phyloP scores from a whole-genome alignment of 1,284 basidiomycete genomes.

The Ceratobasidium sp. region DNA sequence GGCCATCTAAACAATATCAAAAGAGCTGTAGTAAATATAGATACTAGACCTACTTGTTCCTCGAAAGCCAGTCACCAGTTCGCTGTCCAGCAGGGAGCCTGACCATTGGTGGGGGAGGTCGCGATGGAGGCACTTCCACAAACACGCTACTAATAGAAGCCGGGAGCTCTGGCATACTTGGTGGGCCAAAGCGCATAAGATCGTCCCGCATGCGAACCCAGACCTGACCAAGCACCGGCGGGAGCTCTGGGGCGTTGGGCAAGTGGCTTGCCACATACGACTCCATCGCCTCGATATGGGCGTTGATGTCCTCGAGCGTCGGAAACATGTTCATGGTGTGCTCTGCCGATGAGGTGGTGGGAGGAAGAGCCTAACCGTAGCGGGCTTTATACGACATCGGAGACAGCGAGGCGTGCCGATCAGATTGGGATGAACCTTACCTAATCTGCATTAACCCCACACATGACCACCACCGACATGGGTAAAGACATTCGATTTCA shows the following conservation, averaged over 20 bases:
- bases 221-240: constrained; percentile 68
- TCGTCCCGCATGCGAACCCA: constrained; percentile 80
- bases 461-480: constrained; percentile 38
- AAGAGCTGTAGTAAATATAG: not conserved
- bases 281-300: constrained; percentile 76
- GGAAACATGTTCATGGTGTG: constrained; percentile 48
- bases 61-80: constrained; percentile 29
- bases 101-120: constrained; percentile 71
- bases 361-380: not conserved
- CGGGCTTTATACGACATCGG: constrained; percentile 32
- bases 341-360: not conserved
- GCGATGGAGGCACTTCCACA: constrained; percentile 72
- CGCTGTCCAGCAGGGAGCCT: constrained; percentile 36
- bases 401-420: constrained; percentile 24
- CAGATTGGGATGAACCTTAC: constrained; percentile 13
- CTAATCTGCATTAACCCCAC: not conserved
- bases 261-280: constrained; percentile 71
- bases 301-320: constrained; percentile 75
- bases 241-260: constrained; percentile 70
- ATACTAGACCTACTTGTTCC: constrained; percentile 30
- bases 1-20: constrained; percentile 61
- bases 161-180: constrained; percentile 70
- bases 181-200: constrained; percentile 81
- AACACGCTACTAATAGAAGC: constrained; percentile 70
- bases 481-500: constrained; percentile 16